These are phyloP conservation scores for Trichophyton schoenleinii DNA, from an alignment of 2,329 filamentous ascomycete genomes.

Conservation along the genomic window DNA sequence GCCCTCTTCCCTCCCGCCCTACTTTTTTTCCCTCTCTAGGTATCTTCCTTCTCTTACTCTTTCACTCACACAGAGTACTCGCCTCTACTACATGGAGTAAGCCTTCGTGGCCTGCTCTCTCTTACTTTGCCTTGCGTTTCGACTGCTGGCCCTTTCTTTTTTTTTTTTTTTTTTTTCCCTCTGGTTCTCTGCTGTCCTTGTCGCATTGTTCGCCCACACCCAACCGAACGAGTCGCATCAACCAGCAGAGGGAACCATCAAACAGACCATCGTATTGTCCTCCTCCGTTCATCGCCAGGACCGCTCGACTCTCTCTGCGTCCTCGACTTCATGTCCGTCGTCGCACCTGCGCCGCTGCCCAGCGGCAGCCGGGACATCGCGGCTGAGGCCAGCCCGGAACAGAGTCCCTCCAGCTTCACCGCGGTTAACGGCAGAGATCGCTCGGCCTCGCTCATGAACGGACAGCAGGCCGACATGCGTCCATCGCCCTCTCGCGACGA, in stretches of 20 bases:
- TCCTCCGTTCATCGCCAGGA: background rate
- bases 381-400: constrained; percentile 24
- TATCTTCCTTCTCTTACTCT: too few relatives aligned
- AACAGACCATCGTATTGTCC: background rate
- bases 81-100: background rate
- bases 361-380: constrained; percentile 18
- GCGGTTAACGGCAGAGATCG: constrained; percentile 34
- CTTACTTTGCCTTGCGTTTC: background rate
- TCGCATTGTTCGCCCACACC: constrained; percentile 1
- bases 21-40: too few relatives aligned
- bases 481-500: background rate
- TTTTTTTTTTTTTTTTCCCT: constrained; percentile 9
- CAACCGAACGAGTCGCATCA: background rate
- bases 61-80: too few relatives aligned
- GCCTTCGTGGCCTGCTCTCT: background rate
- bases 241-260: background rate
- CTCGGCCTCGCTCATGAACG: constrained; percentile 9
- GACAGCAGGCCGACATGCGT: constrained; percentile 11
- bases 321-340: constrained; percentile 22
- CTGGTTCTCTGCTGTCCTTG: background rate
- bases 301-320: background rate
- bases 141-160: constrained; percentile 8
- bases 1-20: too few relatives aligned
- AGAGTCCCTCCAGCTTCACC: constrained; percentile 35
- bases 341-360: constrained; percentile 24